These are phyloP conservation scores for Kluyveromyces siamensis DNA, from an alignment of 805 yeast species.

Conservation along the genomic window DNA sequence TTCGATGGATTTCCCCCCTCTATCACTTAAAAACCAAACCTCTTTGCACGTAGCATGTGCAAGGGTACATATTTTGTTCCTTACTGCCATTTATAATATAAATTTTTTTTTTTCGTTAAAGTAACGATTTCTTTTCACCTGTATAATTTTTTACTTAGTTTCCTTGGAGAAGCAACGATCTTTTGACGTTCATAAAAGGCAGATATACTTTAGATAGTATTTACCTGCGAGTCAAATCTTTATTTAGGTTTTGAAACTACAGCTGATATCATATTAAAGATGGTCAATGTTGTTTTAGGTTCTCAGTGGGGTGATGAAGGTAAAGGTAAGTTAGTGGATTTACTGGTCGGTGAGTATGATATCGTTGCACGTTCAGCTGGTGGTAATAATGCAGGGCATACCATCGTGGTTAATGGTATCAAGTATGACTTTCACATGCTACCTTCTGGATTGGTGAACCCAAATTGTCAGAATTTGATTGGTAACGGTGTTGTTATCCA, in stretches of 20 bases:
- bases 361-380: slow-evolving; percentile 98
- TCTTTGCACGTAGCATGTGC: too few relatives aligned
- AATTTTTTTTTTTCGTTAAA: background rate
- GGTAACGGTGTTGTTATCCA: slow-evolving; percentile 97
- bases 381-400: slow-evolving; percentile 99
- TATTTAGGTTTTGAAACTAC: background rate
- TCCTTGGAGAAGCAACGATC: slow-evolving; percentile 1
- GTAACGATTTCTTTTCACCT: background rate
- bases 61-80: too few relatives aligned
- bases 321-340: slow-evolving; percentile 93
- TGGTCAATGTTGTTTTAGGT: slow-evolving; percentile 79
- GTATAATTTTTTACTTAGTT: background rate
- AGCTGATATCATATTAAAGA: slow-evolving; percentile 5
- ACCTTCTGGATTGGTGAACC: slow-evolving; percentile 95
- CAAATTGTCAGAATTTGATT: slow-evolving; percentile 78
- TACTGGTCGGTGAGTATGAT: slow-evolving; percentile 89
- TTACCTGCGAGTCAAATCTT: background rate
- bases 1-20: too few relatives aligned
- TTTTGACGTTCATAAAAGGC: background rate
- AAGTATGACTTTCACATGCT: slow-evolving; percentile 98
- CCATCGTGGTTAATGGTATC: slow-evolving; percentile 81
- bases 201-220: background rate
- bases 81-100: too few relatives aligned
- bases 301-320: slow-evolving; percentile 99
- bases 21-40: too few relatives aligned